Conservation (phyloP, 805 yeast genomes). For the Candida sithepensis region DNA sequence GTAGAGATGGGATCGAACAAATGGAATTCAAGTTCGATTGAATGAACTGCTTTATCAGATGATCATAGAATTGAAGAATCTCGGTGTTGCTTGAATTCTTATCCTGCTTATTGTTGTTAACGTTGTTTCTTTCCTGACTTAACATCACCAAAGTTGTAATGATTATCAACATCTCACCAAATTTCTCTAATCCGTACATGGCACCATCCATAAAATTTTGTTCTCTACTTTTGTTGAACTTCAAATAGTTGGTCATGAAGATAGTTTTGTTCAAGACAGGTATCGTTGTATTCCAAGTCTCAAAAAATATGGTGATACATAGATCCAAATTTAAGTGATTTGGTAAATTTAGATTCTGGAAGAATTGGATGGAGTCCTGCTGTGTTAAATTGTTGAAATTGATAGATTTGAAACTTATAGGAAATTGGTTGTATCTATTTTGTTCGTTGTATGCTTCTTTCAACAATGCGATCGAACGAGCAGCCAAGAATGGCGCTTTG, state of each 20-base stretch:
- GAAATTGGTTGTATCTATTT: constrained; percentile 27
- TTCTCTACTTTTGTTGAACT: constrained; percentile 45
- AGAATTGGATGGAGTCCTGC: constrained; percentile 43
- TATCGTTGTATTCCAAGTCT: constrained; percentile 69
- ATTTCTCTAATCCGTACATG: constrained; percentile 45
- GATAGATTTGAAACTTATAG: constrained; percentile 31
- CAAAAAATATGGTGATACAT: constrained; percentile 63
- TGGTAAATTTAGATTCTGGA: constrained; percentile 41
- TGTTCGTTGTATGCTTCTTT: constrained; percentile 46
- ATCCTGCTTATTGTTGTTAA: constrained; percentile 10
- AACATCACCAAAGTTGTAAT: constrained; percentile 49
- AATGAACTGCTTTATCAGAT: constrained; percentile 57
- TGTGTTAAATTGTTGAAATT: constrained; percentile 36
- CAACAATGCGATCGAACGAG: constrained; percentile 65
- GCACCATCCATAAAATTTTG: constrained; percentile 36
- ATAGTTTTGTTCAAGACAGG: constrained; percentile 69
- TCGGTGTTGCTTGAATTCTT: constrained; percentile 24
- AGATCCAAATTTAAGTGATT: constrained; percentile 63
- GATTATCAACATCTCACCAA: constrained; percentile 51
- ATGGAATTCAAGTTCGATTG: constrained; percentile 56
- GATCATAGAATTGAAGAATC: constrained; percentile 50
- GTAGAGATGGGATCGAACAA: constrained; percentile 66
- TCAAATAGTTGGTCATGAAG: constrained; percentile 59
- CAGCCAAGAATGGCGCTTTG: constrained; percentile 66
- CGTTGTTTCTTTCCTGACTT: constrained; percentile 32